Conservation (phyloP, 345 rosid genomes). For the Euclidium syriacum region DNA sequence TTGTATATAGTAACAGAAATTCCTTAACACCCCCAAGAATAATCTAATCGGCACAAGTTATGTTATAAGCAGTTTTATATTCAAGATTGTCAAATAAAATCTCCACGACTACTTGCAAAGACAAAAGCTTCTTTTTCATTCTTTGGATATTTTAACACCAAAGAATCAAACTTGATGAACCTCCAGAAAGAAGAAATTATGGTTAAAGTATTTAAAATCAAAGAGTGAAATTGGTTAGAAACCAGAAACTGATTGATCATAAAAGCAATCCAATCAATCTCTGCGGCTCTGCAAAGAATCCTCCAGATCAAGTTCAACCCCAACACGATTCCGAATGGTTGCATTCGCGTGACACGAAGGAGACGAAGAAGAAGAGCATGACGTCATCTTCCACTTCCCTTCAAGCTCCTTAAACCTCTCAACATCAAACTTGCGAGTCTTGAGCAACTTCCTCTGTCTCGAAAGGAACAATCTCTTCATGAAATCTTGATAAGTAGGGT, state of each 20-base stretch:
- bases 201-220: neutral
- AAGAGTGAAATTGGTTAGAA: neutral
- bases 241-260: neutral
- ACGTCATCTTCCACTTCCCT: constrained; percentile 42
- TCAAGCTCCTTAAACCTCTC: constrained; percentile 70
- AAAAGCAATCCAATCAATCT: constrained; percentile 36
- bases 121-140: neutral
- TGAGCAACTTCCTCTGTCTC: constrained; percentile 74
- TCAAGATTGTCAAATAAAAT: constrained; percentile 1
- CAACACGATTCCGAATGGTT: constrained; percentile 53
- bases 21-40: too few relatives aligned
- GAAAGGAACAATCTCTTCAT: constrained; percentile 86
- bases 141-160: constrained; percentile 14
- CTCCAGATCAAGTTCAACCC: constrained; percentile 61
- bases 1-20: neutral
- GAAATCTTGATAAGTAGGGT: constrained; percentile 92
- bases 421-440: constrained; percentile 54
- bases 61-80: neutral
- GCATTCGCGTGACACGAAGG: constrained; percentile 39
- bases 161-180: constrained; percentile 9
- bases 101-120: constrained; percentile 1
- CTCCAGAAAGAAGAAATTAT: neutral
- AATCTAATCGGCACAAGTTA: too few relatives aligned
- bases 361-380: neutral
- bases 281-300: constrained; percentile 49